Base-by-base conservation (phyloP, 1,139 yeast genomes). In the Suhomyces taliae region DNA sequence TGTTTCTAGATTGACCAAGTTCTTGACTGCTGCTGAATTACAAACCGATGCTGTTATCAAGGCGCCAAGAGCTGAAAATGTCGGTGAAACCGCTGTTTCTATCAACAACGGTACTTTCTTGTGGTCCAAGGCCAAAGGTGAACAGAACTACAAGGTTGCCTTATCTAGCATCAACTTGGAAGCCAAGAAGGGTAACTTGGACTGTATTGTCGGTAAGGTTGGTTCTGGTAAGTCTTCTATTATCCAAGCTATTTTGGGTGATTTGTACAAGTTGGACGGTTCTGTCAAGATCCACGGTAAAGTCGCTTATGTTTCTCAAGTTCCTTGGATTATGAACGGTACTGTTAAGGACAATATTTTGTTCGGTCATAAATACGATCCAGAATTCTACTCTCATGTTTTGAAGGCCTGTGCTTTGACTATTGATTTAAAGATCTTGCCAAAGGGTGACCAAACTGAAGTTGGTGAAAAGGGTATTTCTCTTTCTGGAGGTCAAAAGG, bases 401-500 rank as follows among this genome's bases (percentile, higher is more conserved):
- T 71, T 93, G 48, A 81, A 82, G 50, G 97, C 97, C 0, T 93
- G 99, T 76, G 97, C 97, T 6, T 76, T 93, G 59, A 69, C 76
- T n/a, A 56, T 60, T 40, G 99, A 93, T 69, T 77, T 93, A 55
- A 79, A 79, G 27, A 81, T 86, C 34, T 74, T 93, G 45, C 88
- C 96, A 4, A 88, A 89, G 61, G 97, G 98, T 43, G 98, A 93
- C 64, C 73, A 75, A 47, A 91, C 99, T 2, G 81, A 87, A 59
- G 98, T 93, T 43, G 99, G 99, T 53, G 99, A 93, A 69, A 93
- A 91, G 70, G 99, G 99, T 58, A 90, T 93, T 48, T 89, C 97
- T 11, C 75, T 93, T 48, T 89, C 97, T 41, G 99, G 99, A 50
- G 99, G 99, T 40, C 98, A 93, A 67, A 93, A 91, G 74, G 97